phyloP scores from a whole-genome alignment of 495 filamentous ascomycete species.

The Penicillium dipodomyicola region DNA sequence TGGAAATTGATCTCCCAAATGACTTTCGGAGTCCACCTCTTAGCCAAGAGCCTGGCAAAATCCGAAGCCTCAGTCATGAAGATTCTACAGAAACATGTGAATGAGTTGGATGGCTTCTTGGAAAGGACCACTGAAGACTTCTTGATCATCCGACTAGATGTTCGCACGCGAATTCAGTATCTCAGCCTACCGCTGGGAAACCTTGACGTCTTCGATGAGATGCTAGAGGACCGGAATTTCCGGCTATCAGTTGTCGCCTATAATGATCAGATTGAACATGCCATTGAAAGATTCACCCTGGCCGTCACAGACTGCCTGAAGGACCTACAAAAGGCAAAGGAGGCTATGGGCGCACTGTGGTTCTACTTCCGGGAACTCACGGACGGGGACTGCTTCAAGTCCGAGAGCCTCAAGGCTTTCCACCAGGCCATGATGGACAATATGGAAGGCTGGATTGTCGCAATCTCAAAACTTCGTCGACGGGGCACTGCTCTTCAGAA shows the following conservation, averaged over 20 bases:
- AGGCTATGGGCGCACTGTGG: conserved; percentile 72
- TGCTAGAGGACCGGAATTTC: conserved; percentile 82
- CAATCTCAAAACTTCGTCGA: conserved; percentile 65
- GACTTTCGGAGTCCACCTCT: conserved; percentile 85
- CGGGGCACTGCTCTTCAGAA: conserved; percentile 60
- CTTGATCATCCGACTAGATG: conserved; percentile 70
- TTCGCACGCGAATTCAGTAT: conserved; percentile 69
- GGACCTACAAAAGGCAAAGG: conserved; percentile 75
- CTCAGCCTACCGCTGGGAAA: conserved; percentile 83
- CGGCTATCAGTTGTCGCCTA: conserved; percentile 76
- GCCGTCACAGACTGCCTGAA: conserved; percentile 71
- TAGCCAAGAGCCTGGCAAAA: conserved; percentile 82
- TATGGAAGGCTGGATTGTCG: conserved; percentile 78
- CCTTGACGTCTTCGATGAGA: conserved; percentile 77
- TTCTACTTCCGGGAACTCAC: conserved; percentile 66
- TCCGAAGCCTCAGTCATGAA: conserved; percentile 81
- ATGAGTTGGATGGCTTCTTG: conserved; percentile 89
- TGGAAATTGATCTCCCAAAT: conserved; percentile 91
- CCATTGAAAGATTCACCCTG: conserved; percentile 70
- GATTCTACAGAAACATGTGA: conserved; percentile 88
- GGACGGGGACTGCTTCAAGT: conserved; percentile 49
- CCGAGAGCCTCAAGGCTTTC: conserved; percentile 55
- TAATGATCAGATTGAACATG: conserved; percentile 88
- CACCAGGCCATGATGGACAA: conserved; percentile 81
- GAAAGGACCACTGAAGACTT: conserved; percentile 85